Conservation (phyloP, 352 stramenopile species). For the Phytopythium mirpurense region DNA sequence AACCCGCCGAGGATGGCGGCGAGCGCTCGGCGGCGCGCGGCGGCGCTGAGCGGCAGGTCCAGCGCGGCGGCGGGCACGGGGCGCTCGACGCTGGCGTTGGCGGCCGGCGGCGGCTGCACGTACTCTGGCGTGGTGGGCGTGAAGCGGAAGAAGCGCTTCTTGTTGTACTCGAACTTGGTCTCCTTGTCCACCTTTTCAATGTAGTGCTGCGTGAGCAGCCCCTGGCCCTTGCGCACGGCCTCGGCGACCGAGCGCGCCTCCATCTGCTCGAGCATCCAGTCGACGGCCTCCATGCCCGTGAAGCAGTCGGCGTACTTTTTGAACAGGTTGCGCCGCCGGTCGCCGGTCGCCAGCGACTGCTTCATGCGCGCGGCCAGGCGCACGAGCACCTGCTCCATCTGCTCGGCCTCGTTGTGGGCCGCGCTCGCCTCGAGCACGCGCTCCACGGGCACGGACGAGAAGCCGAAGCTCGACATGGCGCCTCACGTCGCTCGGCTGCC, state of each 20-base stretch:
- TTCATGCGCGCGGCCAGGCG: conserved; percentile 74
- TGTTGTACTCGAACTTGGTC: conserved; percentile 81
- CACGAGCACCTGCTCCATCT: conserved; percentile 67
- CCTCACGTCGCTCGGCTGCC: neutral
- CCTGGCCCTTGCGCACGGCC: conserved; percentile 76
- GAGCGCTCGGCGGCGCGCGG: conserved; percentile 48
- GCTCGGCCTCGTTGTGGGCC: conserved; percentile 47
- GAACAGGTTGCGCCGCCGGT: conserved; percentile 68
- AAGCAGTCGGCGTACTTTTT: conserved; percentile 83
- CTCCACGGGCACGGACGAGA: conserved; percentile 26
- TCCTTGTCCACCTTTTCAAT: conserved; percentile 83
- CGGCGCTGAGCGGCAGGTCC: conserved; percentile 58
- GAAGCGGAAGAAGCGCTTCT: conserved; percentile 79
- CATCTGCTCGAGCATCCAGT: conserved; percentile 87
- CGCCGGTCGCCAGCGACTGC: conserved; percentile 68
- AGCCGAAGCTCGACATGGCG: conserved; percentile 12
- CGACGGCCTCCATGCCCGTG: conserved; percentile 78
- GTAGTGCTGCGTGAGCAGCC: conserved; percentile 53
- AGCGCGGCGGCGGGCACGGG: conserved; percentile 47
- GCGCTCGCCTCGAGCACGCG: conserved; percentile 39
- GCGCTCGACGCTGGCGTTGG: conserved; percentile 16
- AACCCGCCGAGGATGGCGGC: conserved; percentile 72
- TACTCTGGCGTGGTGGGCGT: conserved; percentile 74
- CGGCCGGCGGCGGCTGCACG: conserved; percentile 19
- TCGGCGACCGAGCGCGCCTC: conserved; percentile 76